Evolutionary conservation across 805 yeast genomes (phyloP).

Genomic region (Peterozyma toletana): DNA sequence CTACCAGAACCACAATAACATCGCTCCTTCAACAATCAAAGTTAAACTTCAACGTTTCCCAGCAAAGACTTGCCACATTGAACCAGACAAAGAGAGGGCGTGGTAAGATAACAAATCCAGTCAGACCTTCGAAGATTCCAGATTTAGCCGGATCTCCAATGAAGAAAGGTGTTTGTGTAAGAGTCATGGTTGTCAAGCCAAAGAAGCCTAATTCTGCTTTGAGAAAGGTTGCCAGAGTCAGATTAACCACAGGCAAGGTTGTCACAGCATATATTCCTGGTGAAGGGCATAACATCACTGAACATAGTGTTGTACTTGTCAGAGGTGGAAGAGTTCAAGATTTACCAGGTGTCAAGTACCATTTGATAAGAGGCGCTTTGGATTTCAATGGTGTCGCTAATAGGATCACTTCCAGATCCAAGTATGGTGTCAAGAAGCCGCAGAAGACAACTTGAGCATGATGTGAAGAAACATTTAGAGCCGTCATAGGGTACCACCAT

Average conservation of each 20-base stretch:
- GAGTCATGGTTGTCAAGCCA: conserved; percentile 94
- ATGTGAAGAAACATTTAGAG: too few relatives aligned
- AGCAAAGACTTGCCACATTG: conserved; percentile 57
- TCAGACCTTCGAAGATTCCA: conserved; percentile 57
- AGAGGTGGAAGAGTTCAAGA: conserved; percentile 99
- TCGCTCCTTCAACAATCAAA: conserved; percentile 4
- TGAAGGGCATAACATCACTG: conserved; percentile 97
- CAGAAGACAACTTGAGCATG: conserved; percentile 26
- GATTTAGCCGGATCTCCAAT: conserved; percentile 81
- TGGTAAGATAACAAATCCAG: conserved; percentile 29
- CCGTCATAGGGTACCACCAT: too few relatives aligned
- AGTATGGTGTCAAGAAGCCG: conserved; percentile 90
- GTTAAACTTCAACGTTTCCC: conserved; percentile 14
- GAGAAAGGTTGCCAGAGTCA: conserved; percentile 93
- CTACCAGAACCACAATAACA: not conserved
- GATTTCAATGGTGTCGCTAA: conserved; percentile 95
- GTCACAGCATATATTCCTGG: conserved; percentile 95
- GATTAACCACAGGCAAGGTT: conserved; percentile 82
- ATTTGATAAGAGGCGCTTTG: conserved; percentile 84
- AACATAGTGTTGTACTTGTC: conserved; percentile 90
- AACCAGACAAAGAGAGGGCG: conserved; percentile 72
- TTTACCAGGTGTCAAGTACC: conserved; percentile 96
- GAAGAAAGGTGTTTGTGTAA: conserved; percentile 85
- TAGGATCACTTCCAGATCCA: conserved; percentile 82
- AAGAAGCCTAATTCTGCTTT: conserved; percentile 98